Percentiles rank a stretch among this genome's conserved stretches.
These are phyloP conservation scores for Powellomyces hirtus DNA, from an alignment of 192 early-diverging fungal genomes.

Conservation along the genomic window DNA sequence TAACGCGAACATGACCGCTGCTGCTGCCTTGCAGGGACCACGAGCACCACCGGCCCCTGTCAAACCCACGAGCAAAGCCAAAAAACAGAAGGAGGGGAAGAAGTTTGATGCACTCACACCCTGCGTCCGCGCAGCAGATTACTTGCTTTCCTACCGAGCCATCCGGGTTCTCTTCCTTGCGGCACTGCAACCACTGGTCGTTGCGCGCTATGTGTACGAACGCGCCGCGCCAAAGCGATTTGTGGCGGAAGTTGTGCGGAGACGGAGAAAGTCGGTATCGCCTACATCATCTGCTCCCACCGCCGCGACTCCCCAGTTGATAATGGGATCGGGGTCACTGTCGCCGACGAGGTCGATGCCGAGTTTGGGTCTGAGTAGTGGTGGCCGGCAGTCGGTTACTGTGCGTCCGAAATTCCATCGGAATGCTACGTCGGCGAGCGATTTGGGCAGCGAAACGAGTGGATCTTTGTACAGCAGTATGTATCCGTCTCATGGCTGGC, in stretches of 20 bases:
- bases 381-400: not conserved
- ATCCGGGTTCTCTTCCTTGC: not conserved
- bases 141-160: not conserved
- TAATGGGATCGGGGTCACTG: not conserved
- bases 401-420: conserved; percentile 7
- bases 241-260: not conserved
- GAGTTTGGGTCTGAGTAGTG: not conserved
- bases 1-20: too few species aligned
- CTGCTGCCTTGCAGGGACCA: too few species aligned
- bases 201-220: conserved; percentile 9
- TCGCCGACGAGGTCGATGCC: not conserved
- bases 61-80: too few species aligned
- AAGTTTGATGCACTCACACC: not conserved
- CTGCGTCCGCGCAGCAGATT: not conserved
- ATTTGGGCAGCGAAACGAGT: conserved; percentile 19
- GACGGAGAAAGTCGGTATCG: not conserved
- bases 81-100: not conserved
- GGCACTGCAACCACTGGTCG: conserved; percentile 9
- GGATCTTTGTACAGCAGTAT: conserved; percentile 24
- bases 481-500: too few species aligned
- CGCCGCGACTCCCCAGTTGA: not conserved
- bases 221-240: not conserved
- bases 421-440: not conserved
- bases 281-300: not conserved
- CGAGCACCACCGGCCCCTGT: too few species aligned